Evolutionary conservation across 208 protist genomes (phyloP), one percentile per base, ranked within the genome.

Genomic region (Leishmania amazonensis): DNA sequence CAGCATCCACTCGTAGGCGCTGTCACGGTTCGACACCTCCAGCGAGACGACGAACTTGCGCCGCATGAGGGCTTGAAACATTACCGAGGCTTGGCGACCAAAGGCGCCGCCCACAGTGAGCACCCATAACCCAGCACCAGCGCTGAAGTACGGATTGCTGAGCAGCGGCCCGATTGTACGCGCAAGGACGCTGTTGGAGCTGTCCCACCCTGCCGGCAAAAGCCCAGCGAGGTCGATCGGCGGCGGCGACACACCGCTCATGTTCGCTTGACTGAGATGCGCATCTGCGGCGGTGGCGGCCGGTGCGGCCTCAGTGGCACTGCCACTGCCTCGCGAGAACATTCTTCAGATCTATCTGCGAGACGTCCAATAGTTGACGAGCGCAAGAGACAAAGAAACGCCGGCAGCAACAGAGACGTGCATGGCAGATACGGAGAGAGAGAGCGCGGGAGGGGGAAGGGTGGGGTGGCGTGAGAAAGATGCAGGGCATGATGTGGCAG

Each of bases 71-170:
- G 91, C 84, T 42, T 83, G 80, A 51, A 92, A 62, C 65, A 88
- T 83, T 6, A 78, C 40, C 42, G 85, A 89, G 11, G 85, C 83
- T 70, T 91, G 81, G 21, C 92, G 77, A 28, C 85, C 89, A 24
- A 94, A 71, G 54, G 87, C 89, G 19, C 89, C 91, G 19, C 86
- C 93, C n/a, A 96, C 89, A 6, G 91, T 96, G 42, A 98, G 80
- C 40, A 96, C 86, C 86, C 95, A 98, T 45, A 98, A 85, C 35
- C 95, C 95, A 17, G 93, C 90, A 70, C 95, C 95, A 21, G 94
- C 95, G 81, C 90, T 94, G 87, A 98, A 98, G 83, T 94, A 97
- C 17, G 93, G 95, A 70, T 98, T 98, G 80, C 85, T 88, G 78
- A 94, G 79, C 62, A 96, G 64, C 35, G 83, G 85, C 2, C 85